Evolutionary conservation across 305 asterid species (phyloP).

Genomic region (Caryopteris hybrid): DNA sequence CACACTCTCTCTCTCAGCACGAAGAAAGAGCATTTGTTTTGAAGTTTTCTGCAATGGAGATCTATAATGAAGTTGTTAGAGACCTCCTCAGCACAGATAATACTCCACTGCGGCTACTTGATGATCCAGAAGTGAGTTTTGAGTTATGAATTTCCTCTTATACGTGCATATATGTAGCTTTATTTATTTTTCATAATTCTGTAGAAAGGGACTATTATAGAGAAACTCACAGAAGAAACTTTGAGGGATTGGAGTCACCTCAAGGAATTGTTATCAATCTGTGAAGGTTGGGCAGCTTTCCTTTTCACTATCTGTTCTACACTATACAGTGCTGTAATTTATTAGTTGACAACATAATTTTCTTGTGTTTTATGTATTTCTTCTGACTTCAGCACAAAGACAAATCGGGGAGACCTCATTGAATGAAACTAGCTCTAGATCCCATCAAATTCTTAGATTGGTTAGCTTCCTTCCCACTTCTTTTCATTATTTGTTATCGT

Average conservation of each 20-base stretch:
- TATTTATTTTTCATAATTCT: constrained; percentile 20
- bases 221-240: constrained; percentile 89
- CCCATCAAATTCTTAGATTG: constrained; percentile 98
- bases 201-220: constrained; percentile 86
- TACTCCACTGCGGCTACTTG: constrained; percentile 76
- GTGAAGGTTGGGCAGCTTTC: constrained; percentile 55
- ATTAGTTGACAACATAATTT: not conserved
- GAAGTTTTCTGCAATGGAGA: constrained; percentile 92
- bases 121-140: constrained; percentile 91
- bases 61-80: constrained; percentile 89
- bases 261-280: constrained; percentile 71
- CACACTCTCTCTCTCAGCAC: constrained; percentile 53
- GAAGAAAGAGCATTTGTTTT: constrained; percentile 84
- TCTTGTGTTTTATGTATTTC: constrained; percentile 1
- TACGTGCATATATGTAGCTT: constrained; percentile 6
- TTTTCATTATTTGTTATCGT: not conserved
- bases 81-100: constrained; percentile 83
- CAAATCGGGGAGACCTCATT: constrained; percentile 84
- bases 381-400: constrained; percentile 59
- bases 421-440: constrained; percentile 94
- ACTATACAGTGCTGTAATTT: not conserved
- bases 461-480: constrained; percentile 34
- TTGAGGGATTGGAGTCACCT: constrained; percentile 90
- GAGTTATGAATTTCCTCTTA: constrained; percentile 6
- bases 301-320: not conserved